Evolutionary conservation across 371 early-diverging fungal genomes (phyloP), one percentile per base, ranked within the genome.

Genomic region (Mucor piriformis): DNA sequence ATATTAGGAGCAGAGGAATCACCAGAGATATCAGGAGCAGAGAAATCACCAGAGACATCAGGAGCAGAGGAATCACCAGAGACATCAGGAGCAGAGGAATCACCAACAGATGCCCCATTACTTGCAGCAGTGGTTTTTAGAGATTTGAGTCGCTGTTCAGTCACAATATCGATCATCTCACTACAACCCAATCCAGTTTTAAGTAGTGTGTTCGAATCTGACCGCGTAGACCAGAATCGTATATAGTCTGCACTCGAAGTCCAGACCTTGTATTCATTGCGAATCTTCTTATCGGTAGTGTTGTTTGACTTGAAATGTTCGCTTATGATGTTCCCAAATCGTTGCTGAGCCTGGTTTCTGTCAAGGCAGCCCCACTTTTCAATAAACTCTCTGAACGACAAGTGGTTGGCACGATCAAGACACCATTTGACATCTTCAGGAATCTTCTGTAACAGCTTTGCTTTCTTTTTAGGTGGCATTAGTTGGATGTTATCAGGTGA

Each of bases 381-480:
- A 60, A 67, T 62, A 59, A 59, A 67, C 37, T 57, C 59, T 57
- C 35, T 63, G 53, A 67, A 67, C 1, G 62, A 52, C 29, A 67
- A 54, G 57, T 16, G 50, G 27, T 42, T 16, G 10, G 57, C 32
- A 56, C 50, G 52, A 55, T 67, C 68, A 42, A 67, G 50, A 44
- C 63, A 63, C 68, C 68, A 63, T 50, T 53, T 48, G n/a, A 53
- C 63, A 52, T 67, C 63, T 38, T 67, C 54, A 32, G 63, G 63
- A 29, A 58, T 12, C 50, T 49, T 40, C 40, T 40, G 1, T 15
- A 40, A 40, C 40, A 40, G 40, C 18, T 40, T 40, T 40, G 18
- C 18, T 16, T 16, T 40, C 40, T 40, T 40, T 40, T 40, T 40
- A 16, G 40, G 40, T 16, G 40, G 18, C 40, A 40, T 40, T 40